These are phyloP conservation scores for Primulina huaijiensis DNA, from an alignment of 257 asterid genomes.

Conservation along the genomic window DNA sequence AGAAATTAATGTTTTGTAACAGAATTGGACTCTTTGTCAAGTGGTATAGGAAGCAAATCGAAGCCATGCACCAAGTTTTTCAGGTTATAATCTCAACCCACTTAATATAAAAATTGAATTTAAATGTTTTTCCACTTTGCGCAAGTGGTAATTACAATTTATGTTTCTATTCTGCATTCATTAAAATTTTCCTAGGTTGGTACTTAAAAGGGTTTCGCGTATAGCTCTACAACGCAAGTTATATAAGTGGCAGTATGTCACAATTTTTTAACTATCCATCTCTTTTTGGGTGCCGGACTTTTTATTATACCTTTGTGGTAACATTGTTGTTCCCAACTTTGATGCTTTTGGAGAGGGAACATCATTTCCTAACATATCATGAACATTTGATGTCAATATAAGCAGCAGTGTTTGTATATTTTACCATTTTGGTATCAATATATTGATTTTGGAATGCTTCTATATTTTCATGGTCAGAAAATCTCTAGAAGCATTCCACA, in stretches of 20 bases:
- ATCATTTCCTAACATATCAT: neutral
- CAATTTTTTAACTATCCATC: neutral
- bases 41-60: constrained; percentile 99
- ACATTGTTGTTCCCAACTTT: neutral
- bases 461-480: neutral
- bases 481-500: neutral
- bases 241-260: neutral
- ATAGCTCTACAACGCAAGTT: neutral
- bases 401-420: neutral
- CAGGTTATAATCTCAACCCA: constrained; percentile 88
- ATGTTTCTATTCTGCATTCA: constrained; percentile 15
- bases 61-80: constrained; percentile 99
- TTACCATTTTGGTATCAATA: neutral
- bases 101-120: constrained; percentile 37
- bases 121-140: constrained; percentile 22
- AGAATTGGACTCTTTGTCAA: constrained; percentile 83
- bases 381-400: neutral
- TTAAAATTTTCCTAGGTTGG: neutral
- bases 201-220: too few species aligned
- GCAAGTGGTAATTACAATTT: constrained; percentile 15
- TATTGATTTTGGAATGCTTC: too few species aligned
- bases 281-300: neutral
- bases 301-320: neutral
- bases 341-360: neutral
- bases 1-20: constrained; percentile 84